phyloP scores from a whole-genome alignment of 2,329 filamentous ascomycete species.

The Penicillium hordei region DNA sequence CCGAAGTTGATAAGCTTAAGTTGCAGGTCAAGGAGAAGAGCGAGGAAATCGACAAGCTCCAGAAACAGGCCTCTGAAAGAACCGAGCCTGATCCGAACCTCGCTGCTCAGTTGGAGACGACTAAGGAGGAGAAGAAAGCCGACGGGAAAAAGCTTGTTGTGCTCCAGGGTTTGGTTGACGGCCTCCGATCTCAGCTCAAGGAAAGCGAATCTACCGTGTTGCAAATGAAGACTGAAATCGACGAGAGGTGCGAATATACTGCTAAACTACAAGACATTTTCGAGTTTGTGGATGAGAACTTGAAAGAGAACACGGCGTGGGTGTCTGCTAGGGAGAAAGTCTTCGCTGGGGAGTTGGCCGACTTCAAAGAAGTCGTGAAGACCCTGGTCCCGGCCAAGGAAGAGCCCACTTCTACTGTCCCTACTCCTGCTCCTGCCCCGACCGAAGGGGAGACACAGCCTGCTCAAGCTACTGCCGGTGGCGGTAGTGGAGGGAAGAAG shows the following conservation, averaged over 20 bases:
- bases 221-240: constrained; percentile 45
- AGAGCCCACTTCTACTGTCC: constrained; percentile 11
- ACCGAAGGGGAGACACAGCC: constrained; percentile 26
- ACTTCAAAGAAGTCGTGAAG: constrained; percentile 38
- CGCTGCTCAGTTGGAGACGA: constrained; percentile 34
- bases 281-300: constrained; percentile 42
- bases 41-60: constrained; percentile 40
- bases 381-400: constrained; percentile 28
- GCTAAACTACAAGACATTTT: constrained; percentile 37
- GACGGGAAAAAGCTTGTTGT: constrained; percentile 56
- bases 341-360: constrained; percentile 32
- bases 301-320: constrained; percentile 40
- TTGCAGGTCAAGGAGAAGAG: constrained; percentile 43
- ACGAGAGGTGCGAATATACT: constrained; percentile 38
- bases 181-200: constrained; percentile 54
- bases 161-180: constrained; percentile 57
- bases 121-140: constrained; percentile 37
- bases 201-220: constrained; percentile 53
- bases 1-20: constrained; percentile 37
- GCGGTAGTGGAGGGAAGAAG: constrained; percentile 53
- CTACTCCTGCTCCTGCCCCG: constrained; percentile 6
- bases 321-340: constrained; percentile 35
- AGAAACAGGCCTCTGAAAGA: constrained; percentile 29
- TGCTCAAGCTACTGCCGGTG: constrained; percentile 16
- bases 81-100: constrained; percentile 27